Conservation (phyloP, 1,139 yeast genomes). For the Lodderomyces beijingensis region DNA sequence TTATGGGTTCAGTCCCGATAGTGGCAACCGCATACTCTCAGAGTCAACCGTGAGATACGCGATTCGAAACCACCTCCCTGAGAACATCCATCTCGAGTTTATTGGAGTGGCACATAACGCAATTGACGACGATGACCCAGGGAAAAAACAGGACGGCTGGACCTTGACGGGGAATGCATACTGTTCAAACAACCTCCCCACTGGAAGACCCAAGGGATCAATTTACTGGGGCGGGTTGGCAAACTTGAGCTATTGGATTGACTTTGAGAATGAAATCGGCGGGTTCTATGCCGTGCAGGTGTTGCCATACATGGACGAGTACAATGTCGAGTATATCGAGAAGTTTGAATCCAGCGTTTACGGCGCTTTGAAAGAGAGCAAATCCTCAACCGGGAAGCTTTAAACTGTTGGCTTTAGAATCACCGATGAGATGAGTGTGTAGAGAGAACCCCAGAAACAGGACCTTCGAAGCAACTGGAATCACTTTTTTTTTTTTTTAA, state of each 20-base stretch:
- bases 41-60: constrained; percentile 30
- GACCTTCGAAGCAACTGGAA: too few relatives aligned
- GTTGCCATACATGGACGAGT: constrained; percentile 25
- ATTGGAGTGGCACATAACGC: constrained; percentile 12
- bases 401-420: too few relatives aligned
- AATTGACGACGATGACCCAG: constrained; percentile 18
- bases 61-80: constrained; percentile 31
- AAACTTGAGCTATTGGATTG: constrained; percentile 45
- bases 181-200: constrained; percentile 36
- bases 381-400: constrained; percentile 7
- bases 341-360: constrained; percentile 18
- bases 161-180: constrained; percentile 72
- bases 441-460: too few relatives aligned
- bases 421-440: too few relatives aligned
- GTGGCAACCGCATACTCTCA: constrained; percentile 29
- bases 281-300: constrained; percentile 42
- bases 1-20: constrained; percentile 38
- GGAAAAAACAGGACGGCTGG: constrained; percentile 67
- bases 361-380: constrained; percentile 10
- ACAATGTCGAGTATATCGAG: constrained; percentile 13
- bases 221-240: constrained; percentile 46
- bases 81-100: constrained; percentile 19
- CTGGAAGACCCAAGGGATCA: constrained; percentile 40
- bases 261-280: constrained; percentile 35
- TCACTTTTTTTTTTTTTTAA: too few relatives aligned